These are phyloP conservation scores for Linnemannia hyalina DNA, from an alignment of 192 early-diverging fungal genomes.

Conservation along the genomic window DNA sequence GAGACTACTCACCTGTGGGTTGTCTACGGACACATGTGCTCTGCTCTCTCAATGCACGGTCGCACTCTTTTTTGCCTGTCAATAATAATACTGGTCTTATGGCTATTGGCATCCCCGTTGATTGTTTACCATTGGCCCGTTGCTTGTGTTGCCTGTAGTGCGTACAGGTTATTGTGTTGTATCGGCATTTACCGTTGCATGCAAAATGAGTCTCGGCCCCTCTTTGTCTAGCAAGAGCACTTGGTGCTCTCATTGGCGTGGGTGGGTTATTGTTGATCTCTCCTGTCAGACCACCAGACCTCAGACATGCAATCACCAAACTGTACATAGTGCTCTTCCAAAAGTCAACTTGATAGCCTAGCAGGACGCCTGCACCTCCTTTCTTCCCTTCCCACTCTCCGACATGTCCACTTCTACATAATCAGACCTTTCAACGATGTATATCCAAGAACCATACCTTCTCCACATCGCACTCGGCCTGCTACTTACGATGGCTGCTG, in stretches of 20 bases:
- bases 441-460: neutral
- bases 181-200: neutral
- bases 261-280: neutral
- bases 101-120: too few species aligned
- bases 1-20: neutral
- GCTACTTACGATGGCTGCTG: neutral
- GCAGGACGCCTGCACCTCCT: neutral
- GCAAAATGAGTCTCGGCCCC: neutral
- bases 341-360: neutral
- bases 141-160: neutral
- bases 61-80: neutral
- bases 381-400: too few species aligned
- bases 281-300: neutral
- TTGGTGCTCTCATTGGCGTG: neutral
- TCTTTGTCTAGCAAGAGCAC: neutral
- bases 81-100: too few species aligned
- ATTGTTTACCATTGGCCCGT: neutral
- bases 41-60: constrained; percentile 7
- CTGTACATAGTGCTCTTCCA: neutral
- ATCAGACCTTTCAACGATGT: neutral
- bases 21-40: neutral
- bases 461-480: neutral
- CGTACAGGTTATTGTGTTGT: neutral
- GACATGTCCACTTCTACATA: too few species aligned
- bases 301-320: neutral